A percentile compares a stretch with the other conserved stretches of the same genome.
These are phyloP conservation scores for Fusarium graminum DNA, from an alignment of 2,329 filamentous ascomycete species.

Conservation along the genomic window DNA sequence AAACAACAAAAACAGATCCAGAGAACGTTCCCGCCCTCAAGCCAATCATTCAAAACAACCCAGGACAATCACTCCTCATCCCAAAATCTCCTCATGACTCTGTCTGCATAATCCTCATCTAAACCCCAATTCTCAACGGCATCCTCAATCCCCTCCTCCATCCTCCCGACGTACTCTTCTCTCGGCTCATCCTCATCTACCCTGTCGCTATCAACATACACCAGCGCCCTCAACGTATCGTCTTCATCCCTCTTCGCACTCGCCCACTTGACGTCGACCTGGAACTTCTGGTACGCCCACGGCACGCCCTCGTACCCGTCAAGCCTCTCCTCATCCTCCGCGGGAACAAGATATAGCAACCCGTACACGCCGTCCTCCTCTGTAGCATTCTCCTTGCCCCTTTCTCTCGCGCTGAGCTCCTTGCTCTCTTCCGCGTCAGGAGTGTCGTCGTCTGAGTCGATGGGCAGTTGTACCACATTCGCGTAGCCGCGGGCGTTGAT, in stretches of 20 bases:
- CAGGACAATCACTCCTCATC: background rate
- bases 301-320: conserved; percentile 74
- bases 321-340: conserved; percentile 63
- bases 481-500: conserved; percentile 77
- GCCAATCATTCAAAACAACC: background rate
- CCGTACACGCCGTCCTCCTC: conserved; percentile 64
- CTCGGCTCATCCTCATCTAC: conserved; percentile 57
- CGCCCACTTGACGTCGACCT: conserved; percentile 53
- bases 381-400: conserved; percentile 21
- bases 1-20: conserved; percentile 1
- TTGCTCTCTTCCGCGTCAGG: conserved; percentile 10
- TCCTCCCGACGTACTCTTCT: conserved; percentile 71
- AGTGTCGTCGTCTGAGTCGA: conserved; percentile 25
- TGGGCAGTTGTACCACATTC: conserved; percentile 66
- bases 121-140: conserved; percentile 66
- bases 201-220: conserved; percentile 69
- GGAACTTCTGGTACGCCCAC: conserved; percentile 68
- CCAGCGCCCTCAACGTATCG: conserved; percentile 59
- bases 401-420: conserved; percentile 1
- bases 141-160: conserved; percentile 74
- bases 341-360: conserved; percentile 66
- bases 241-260: conserved; percentile 42
- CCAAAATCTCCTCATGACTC: conserved; percentile 65
- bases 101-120: conserved; percentile 66
- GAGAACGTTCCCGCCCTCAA: background rate